Percentiles rank a stretch among this genome's conserved stretches.
Evolutionary conservation across 345 rosid genomes (phyloP).

Genomic region (Brassica cretica): DNA sequence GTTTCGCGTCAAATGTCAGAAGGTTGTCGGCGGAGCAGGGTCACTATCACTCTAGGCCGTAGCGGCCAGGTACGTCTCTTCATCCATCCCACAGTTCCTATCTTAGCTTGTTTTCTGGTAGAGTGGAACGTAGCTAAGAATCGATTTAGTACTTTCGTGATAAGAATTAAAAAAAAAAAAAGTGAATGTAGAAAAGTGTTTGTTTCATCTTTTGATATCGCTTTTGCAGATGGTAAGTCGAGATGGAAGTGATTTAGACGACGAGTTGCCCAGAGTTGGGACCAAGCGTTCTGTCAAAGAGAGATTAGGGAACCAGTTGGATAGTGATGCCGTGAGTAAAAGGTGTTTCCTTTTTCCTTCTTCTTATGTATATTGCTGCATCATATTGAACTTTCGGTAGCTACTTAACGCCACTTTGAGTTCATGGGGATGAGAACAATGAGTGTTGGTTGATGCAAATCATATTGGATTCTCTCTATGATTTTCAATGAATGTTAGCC

Average conservation of each 20-base stretch:
- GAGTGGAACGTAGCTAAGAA: no score
- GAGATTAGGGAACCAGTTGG: slow-evolving; percentile 65
- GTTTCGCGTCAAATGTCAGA: slow-evolving; percentile 32
- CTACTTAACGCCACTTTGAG: neutral
- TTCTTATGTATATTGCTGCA: neutral
- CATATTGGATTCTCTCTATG: neutral
- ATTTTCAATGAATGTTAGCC: neutral
- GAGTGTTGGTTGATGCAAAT: neutral
- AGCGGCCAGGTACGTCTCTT: slow-evolving; percentile 64
- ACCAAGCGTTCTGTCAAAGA: slow-evolving; percentile 83
- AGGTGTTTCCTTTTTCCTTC: slow-evolving; percentile 45
- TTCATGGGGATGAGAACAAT: no score
- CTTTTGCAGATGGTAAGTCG: slow-evolving; percentile 79
- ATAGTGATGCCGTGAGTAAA: slow-evolving; percentile 51
- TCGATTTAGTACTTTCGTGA: no score
- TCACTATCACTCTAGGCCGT: slow-evolving; percentile 85
- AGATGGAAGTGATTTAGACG: slow-evolving; percentile 47
- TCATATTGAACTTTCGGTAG: neutral
- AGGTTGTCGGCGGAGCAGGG: slow-evolving; percentile 61
- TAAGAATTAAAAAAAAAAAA: no score
- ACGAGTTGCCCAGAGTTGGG: slow-evolving; percentile 49
- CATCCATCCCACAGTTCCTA: neutral
- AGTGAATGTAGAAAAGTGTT: neutral
- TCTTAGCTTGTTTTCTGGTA: no score
- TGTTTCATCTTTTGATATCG: slow-evolving; percentile 5